Conservation (phyloP, 306 rosid species). For the Fragaria iinumae region DNA sequence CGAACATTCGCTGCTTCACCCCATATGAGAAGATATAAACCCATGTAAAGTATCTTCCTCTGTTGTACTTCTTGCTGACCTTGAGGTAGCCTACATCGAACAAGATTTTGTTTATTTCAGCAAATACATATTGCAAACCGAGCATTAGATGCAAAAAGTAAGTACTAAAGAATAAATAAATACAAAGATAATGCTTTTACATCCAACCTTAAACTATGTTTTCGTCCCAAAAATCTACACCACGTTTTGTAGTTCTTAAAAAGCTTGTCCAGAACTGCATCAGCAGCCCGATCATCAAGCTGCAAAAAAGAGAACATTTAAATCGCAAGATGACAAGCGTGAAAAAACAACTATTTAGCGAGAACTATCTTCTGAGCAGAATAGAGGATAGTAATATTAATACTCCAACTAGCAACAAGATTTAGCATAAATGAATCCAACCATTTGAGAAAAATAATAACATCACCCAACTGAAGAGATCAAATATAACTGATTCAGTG, state of each 20-base stretch:
- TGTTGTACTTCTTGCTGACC: constrained; percentile 81
- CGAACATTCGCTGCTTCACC: constrained; percentile 93
- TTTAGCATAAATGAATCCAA: constrained; percentile 4
- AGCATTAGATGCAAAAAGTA: constrained; percentile 13
- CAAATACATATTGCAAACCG: constrained; percentile 16
- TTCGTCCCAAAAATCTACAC: constrained; percentile 90
- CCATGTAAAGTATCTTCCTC: constrained; percentile 93
- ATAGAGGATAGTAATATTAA: not conserved
- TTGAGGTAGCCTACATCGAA: constrained; percentile 73
- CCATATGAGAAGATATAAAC: constrained; percentile 92
- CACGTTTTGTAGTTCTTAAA: constrained; percentile 85
- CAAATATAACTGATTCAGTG: not conserved
- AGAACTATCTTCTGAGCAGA: not conserved
- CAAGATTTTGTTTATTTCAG: constrained; percentile 22
- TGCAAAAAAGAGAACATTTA: constrained; percentile 37
- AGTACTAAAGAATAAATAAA: not conserved
- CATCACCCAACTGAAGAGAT: not conserved
- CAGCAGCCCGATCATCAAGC: constrained; percentile 95
- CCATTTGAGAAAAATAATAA: not conserved
- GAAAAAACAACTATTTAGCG: not conserved
- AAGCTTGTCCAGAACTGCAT: constrained; percentile 62
- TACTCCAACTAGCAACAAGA: not conserved
- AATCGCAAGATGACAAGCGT: constrained; percentile 21
- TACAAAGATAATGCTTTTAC: constrained; percentile 3
- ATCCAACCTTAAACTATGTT: constrained; percentile 81